Evolutionary conservation across 164 flowering plant genomes (phyloP).

Genomic region (Macadamia tetraphylla): DNA sequence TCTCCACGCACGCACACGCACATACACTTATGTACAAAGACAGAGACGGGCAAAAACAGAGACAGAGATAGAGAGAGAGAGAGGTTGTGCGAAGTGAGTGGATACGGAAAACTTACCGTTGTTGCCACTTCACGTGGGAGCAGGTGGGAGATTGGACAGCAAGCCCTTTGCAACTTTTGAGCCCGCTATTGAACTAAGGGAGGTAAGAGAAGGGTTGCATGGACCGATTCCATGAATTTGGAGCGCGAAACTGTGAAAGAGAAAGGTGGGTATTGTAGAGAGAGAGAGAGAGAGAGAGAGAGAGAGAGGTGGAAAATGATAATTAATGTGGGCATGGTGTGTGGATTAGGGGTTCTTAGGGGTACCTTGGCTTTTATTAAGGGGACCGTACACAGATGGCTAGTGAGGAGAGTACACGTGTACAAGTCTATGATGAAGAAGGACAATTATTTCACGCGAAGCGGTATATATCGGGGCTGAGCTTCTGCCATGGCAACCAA

Average conservation of each 20-base stretch:
- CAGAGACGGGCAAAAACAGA: too few species aligned
- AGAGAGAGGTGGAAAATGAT: not conserved
- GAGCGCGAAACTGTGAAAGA: not conserved
- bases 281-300: not conserved
- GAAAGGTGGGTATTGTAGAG: too few species aligned
- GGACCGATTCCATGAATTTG: slow-evolving; percentile 5
- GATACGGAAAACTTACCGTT: slow-evolving; percentile 6
- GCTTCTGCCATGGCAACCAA: slow-evolving; percentile 1
- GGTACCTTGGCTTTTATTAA: too few species aligned
- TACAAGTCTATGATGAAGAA: not conserved
- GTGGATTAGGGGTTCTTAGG: not conserved
- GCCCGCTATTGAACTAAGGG: slow-evolving; percentile 11
- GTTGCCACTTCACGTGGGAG: slow-evolving; percentile 38
- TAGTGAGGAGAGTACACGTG: slow-evolving; percentile 8
- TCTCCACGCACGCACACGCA: too few species aligned
- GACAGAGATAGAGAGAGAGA: slow-evolving; percentile 6
- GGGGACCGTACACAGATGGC: not conserved
- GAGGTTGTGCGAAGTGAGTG: slow-evolving; percentile 23
- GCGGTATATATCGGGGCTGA: slow-evolving; percentile 1
- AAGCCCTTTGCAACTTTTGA: slow-evolving; percentile 12
- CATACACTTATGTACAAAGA: too few species aligned
- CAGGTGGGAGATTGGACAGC: slow-evolving; percentile 22
- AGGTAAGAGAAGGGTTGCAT: not conserved
- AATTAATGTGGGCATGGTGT: too few species aligned
- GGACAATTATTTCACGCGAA: slow-evolving; percentile 18